Base-by-base conservation (phyloP, 176 grass and related monocot species). In the Juncus inflexus region DNA sequence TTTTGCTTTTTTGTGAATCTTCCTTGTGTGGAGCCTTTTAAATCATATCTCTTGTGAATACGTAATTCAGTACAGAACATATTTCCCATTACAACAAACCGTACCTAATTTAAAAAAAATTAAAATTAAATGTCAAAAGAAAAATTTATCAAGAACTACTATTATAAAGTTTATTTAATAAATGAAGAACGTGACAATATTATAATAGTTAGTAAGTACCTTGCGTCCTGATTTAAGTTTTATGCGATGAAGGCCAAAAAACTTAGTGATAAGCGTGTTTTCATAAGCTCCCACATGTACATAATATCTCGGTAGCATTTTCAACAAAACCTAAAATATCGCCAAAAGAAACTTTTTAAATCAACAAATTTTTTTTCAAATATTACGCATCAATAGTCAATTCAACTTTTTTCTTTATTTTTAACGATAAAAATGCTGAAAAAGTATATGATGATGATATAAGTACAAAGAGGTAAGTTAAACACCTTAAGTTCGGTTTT, bases 21-120 rank as follows among this genome's bases (percentile, higher is more conserved):
- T 14, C 94, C 94, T 76, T 89, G 85, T 55, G 86, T 84, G 50
- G 94, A 97, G 40, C 94, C 94, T 66, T 97, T 92, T 52, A 97
- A 84, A 64, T 97, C 94, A 28, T 97, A 97, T 75, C 90, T 91
- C 35, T 80, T 87, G 56, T 92, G 94, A 78, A 97, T 97, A 28
- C 82, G 82, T 51, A 97, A 65, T 62, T 92, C 94, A 11, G 88
- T 97, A 63, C 94, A 86, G 61, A 97, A 97, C 94, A 97, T 97
- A 74, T 97, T 97, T 52, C 94, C 94, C 94, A 97, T 97, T 41
- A 97, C 88, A 42, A 92, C 88, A 82, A 97, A 97, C 36, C 94
- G 87, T 12, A 97, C 85, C 94, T 97, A 68, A 47, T 78, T 72
- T 53, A 43, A 39, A 28, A 60, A 79, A 78, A 6, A 47, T 47